Conservation (phyloP, 1,284 basidiomycete species). For the Vanrija sp. region DNA sequence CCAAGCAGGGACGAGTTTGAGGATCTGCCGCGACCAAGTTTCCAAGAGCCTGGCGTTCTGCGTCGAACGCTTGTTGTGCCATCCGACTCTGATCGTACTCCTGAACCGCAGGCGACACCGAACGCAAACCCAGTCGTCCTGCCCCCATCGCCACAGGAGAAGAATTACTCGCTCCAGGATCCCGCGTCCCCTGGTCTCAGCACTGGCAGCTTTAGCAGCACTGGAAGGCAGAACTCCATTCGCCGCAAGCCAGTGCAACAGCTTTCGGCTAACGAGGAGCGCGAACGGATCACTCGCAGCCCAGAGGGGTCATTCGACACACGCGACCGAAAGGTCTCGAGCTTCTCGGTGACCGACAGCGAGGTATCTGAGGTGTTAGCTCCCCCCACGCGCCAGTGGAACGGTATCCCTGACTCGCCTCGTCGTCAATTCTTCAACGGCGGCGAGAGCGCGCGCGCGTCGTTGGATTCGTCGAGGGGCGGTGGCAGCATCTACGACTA, state of each 20-base stretch:
- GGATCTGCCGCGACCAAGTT: not conserved
- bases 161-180: not conserved
- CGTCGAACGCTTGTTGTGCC: slow-evolving; percentile 36
- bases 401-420: too few relatives aligned
- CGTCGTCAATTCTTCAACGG: too few relatives aligned
- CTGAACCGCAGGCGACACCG: slow-evolving; percentile 3
- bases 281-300: slow-evolving; percentile 11
- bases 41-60: slow-evolving; percentile 15
- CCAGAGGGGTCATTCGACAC: too few relatives aligned
- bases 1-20: not conserved
- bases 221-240: slow-evolving; percentile 15
- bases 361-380: too few relatives aligned
- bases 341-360: too few relatives aligned
- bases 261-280: slow-evolving; percentile 19
- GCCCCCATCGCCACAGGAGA: not conserved
- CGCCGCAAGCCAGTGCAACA: slow-evolving; percentile 41
- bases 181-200: not conserved
- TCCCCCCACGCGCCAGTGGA: too few relatives aligned
- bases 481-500: slow-evolving; percentile 12
- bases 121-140: not conserved
- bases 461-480: not conserved
- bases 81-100: slow-evolving; percentile 8
- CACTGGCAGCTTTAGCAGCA: not conserved
- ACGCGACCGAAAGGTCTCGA: too few relatives aligned
- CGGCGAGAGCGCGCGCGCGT: too few relatives aligned